These are phyloP conservation scores for Ilyonectria sp. DNA, from an alignment of 2,329 filamentous ascomycete species.

Conservation along the genomic window DNA sequence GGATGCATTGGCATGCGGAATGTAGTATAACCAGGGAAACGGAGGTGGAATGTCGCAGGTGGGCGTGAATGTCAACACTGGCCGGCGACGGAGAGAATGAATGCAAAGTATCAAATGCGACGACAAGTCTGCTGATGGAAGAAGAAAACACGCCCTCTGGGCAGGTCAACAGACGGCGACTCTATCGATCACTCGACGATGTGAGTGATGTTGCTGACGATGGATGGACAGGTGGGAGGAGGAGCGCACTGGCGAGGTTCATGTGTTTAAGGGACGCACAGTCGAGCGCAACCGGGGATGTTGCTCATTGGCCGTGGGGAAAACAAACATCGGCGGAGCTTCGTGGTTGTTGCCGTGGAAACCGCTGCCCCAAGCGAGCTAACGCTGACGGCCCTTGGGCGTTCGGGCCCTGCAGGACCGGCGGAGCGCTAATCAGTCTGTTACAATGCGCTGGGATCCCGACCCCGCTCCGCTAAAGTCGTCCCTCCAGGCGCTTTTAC, in stretches of 20 bases:
- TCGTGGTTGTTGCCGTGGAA: conserved; percentile 47
- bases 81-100: conserved; percentile 34
- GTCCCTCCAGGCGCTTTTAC: conserved; percentile 38
- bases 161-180: conserved; percentile 40
- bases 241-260: conserved; percentile 45
- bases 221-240: conserved; percentile 42
- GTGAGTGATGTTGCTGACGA: conserved; percentile 46
- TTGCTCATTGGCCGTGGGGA: conserved; percentile 50
- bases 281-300: conserved; percentile 33
- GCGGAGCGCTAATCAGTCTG: conserved; percentile 49
- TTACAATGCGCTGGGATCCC: conserved; percentile 44
- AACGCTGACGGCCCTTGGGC: conserved; percentile 24
- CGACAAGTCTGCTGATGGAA: conserved; percentile 40
- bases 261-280: conserved; percentile 53
- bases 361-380: conserved; percentile 37
- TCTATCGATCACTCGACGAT: conserved; percentile 45
- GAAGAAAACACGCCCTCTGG: conserved; percentile 44
- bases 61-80: conserved; percentile 34
- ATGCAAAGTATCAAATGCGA: conserved; percentile 46
- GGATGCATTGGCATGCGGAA: conserved; percentile 54
- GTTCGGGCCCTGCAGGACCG: conserved; percentile 37
- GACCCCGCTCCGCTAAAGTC: conserved; percentile 47
- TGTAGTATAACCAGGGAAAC: conserved; percentile 42
- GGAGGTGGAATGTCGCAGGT: conserved; percentile 51
- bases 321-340: conserved; percentile 50